Evolutionary conservation across 805 yeast genomes (phyloP), one percentile per base, ranked within the genome.

Genomic region (Teunomyces funiuensis): DNA sequence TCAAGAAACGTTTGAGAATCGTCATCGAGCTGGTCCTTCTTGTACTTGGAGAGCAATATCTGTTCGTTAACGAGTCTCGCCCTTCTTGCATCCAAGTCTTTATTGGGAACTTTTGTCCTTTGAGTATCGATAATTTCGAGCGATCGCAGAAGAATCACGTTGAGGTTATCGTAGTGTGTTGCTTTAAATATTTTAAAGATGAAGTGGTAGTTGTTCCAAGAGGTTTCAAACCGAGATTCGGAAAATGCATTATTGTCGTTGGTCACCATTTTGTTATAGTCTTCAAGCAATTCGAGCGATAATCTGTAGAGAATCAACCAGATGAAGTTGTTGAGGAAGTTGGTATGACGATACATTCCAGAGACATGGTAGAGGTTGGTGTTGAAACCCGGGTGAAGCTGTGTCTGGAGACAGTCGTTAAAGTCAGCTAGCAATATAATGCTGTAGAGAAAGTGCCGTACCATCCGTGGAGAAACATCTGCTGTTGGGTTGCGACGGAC

Each of bases 301-400:
- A 33, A 39, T 31, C 52, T 53, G 37, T 31, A 55, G n/a, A 56
- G 37, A 2, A 52, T 17, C 16, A 58, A 34, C 52, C 58, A 53
- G 5, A 59, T 31, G 30, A 52, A 48, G 40, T 57, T 55, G 28
- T 50, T 36, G 13, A 41, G 28, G 33, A 43, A 48, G 27, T 45
- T 41, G 4, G 31, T 30, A 22, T 16, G 27, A 3, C 25, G 25
- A 11, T 22, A 22, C 25, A 22, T 6, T 9, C 10, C 25, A 6
- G 30, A 19, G 19, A 33, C 45, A 3, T 31, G 19, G 11, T 20
- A 16, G 11, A 30, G 23, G 28, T 60, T 58, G 9, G 58, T 29
- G 37, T 60, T 60, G 38, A 52, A 55, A 1, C 59, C 56, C 1
- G 64, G 61, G 26, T 55, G 61, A 7, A 50, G 47, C 17, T 51